phyloP scores from a whole-genome alignment of 495 filamentous ascomycete species.

The Rhypophila decipiens region DNA sequence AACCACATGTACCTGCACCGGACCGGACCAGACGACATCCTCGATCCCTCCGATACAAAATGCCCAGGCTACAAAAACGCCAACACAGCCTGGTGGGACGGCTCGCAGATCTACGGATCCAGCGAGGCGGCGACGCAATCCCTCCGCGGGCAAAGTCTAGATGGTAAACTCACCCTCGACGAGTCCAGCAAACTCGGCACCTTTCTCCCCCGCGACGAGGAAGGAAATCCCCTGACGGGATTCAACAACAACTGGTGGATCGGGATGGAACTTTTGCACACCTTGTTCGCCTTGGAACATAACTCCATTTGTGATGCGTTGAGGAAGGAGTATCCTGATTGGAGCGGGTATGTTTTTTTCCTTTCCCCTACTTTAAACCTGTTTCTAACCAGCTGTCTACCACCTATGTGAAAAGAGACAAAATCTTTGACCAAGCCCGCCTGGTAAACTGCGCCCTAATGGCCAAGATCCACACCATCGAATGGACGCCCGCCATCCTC shows the following conservation, averaged over 20 bases:
- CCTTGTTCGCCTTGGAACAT: slow-evolving; percentile 39
- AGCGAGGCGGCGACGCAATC: slow-evolving; percentile 24
- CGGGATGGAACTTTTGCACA: slow-evolving; percentile 37
- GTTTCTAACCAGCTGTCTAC: not conserved
- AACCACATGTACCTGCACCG: slow-evolving; percentile 23
- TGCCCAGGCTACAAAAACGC: slow-evolving; percentile 34
- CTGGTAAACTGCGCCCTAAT: slow-evolving; percentile 41
- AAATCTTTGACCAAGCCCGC: slow-evolving; percentile 39
- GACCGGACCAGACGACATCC: slow-evolving; percentile 22
- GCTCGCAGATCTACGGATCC: slow-evolving; percentile 39
- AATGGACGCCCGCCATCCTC: slow-evolving; percentile 42
- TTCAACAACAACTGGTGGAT: slow-evolving; percentile 43
- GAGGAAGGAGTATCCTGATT: slow-evolving; percentile 22
- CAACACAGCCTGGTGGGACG: slow-evolving; percentile 42
- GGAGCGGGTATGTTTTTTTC: slow-evolving; percentile 13
- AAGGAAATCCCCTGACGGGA: slow-evolving; percentile 31
- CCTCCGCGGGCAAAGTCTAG: slow-evolving; percentile 19
- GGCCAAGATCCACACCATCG: slow-evolving; percentile 43
- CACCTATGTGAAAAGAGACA: slow-evolving; percentile 13
- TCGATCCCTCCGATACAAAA: slow-evolving; percentile 24
- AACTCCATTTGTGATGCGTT: slow-evolving; percentile 35
- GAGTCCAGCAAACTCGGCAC: slow-evolving; percentile 13
- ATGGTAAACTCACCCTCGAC: slow-evolving; percentile 31
- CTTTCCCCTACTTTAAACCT: not conserved
- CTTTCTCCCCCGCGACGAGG: slow-evolving; percentile 30